Evolutionary conservation across 2,329 filamentous ascomycete genomes (phyloP).

Genomic region (Exophiala xenobiotica): DNA sequence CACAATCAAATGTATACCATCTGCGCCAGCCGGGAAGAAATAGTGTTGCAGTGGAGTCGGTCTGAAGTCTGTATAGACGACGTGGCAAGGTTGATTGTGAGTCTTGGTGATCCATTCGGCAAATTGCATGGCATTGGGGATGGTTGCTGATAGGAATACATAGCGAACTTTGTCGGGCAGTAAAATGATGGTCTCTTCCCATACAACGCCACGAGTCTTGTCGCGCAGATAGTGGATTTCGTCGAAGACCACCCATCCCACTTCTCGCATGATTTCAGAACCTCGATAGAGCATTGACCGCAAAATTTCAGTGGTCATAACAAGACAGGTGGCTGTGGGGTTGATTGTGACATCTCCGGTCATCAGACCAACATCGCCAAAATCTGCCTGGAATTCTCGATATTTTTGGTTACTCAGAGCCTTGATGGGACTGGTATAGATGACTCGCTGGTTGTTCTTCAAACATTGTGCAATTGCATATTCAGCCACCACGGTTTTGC

Average conservation of each 20-base stretch:
- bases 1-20: slow-evolving; percentile 89
- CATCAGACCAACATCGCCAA: slow-evolving; percentile 96
- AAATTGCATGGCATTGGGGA: slow-evolving; percentile 98
- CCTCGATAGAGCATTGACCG: slow-evolving; percentile 97
- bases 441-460: slow-evolving; percentile 95
- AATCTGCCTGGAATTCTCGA: slow-evolving; percentile 90
- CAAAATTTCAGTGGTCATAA: slow-evolving; percentile 99
- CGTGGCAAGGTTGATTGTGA: slow-evolving; percentile 95
- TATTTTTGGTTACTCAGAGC: slow-evolving; percentile 98
- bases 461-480: slow-evolving; percentile 97
- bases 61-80: slow-evolving; percentile 97
- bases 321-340: slow-evolving; percentile 92
- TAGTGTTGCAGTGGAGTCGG: slow-evolving; percentile 97
- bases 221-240: slow-evolving; percentile 99
- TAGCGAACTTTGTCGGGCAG: slow-evolving; percentile 98
- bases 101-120: slow-evolving; percentile 99
- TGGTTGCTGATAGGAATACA: slow-evolving; percentile 96
- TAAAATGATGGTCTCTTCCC: slow-evolving; percentile 98
- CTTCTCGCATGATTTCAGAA: slow-evolving; percentile 99
- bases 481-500: slow-evolving; percentile 97
- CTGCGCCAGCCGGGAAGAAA: slow-evolving; percentile 89
- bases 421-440: slow-evolving; percentile 99
- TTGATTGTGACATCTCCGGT: slow-evolving; percentile 99
- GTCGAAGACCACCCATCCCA: slow-evolving; percentile 97
- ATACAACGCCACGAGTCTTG: slow-evolving; percentile 89